These are phyloP conservation scores for Malus orientalis DNA, from an alignment of 306 rosid genomes.

Conservation along the genomic window DNA sequence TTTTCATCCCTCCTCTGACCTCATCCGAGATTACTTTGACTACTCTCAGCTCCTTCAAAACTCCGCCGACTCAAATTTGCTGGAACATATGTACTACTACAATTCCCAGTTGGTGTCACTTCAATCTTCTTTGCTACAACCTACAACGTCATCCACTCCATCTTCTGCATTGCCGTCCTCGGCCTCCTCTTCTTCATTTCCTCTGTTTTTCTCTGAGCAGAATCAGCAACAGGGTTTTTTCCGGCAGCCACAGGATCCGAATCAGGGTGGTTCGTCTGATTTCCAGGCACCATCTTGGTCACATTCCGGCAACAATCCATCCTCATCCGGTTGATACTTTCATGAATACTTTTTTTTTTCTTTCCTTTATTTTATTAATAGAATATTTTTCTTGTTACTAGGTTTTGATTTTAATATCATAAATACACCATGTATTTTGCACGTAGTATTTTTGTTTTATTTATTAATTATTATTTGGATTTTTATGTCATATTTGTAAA, in stretches of 20 bases:
- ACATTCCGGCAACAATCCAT: slow-evolving; percentile 41
- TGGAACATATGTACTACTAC: slow-evolving; percentile 53
- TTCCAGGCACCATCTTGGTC: slow-evolving; percentile 53
- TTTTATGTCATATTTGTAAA: not conserved
- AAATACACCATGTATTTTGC: not conserved
- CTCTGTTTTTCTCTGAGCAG: slow-evolving; percentile 49
- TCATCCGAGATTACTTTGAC: slow-evolving; percentile 46
- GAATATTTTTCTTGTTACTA: not conserved
- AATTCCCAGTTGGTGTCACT: slow-evolving; percentile 43
- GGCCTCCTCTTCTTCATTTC: slow-evolving; percentile 46
- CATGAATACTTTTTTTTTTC: slow-evolving; percentile 2
- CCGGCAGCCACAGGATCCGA: slow-evolving; percentile 31
- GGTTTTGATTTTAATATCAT: not conserved
- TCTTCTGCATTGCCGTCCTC: slow-evolving; percentile 30
- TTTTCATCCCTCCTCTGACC: slow-evolving; percentile 22
- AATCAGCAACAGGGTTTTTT: slow-evolving; percentile 32
- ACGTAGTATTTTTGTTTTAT: not conserved
- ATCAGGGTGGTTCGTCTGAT: slow-evolving; percentile 13
- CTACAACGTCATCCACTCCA: slow-evolving; percentile 18
- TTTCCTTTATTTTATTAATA: slow-evolving; percentile 2
- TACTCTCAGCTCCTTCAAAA: slow-evolving; percentile 67
- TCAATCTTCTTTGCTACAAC: slow-evolving; percentile 26
- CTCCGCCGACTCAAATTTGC: slow-evolving; percentile 37
- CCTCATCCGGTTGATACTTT: slow-evolving; percentile 42
- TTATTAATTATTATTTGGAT: not conserved